Conservation (phyloP, 2,329 filamentous ascomycete genomes). For the Curvularia hawaiiensis region DNA sequence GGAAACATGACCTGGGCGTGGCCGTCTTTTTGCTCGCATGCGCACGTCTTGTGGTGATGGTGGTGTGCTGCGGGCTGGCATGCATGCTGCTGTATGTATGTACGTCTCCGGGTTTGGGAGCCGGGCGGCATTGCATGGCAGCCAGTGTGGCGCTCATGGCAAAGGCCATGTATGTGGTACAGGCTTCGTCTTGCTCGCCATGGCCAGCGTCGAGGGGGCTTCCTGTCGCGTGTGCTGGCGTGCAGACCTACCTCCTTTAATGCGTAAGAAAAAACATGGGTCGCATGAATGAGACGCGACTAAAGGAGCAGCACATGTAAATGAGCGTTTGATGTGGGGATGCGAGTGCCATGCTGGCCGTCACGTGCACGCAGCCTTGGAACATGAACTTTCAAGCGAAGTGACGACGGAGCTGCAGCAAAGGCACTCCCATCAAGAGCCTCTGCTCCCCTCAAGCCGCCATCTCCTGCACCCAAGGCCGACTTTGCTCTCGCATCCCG, state of each 20-base stretch:
- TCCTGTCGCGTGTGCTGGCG: conserved; percentile 10
- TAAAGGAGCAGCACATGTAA: conserved; percentile 31
- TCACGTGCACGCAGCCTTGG: conserved; percentile 18
- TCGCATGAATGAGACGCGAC: conserved; percentile 21
- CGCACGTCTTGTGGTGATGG: not conserved
- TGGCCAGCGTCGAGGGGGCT: conserved; percentile 5
- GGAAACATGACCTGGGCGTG: not conserved
- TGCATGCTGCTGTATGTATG: not conserved
- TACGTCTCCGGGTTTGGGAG: conserved; percentile 8
- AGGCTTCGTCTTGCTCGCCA: conserved; percentile 6
- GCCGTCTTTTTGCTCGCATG: not conserved
- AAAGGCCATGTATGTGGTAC: not conserved
- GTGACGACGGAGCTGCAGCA: conserved; percentile 35
- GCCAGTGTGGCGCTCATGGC: conserved; percentile 4
- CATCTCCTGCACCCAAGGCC: conserved; percentile 15
- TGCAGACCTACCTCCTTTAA: conserved; percentile 31
- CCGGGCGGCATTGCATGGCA: conserved; percentile 15
- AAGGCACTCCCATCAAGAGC: conserved; percentile 32
- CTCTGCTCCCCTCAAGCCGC: conserved; percentile 22
- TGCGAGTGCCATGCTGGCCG: conserved; percentile 13
- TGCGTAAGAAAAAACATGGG: conserved; percentile 22
- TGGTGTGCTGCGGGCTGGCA: conserved; percentile 7
- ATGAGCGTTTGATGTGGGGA: conserved; percentile 19
- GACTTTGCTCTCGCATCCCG: conserved; percentile 13
- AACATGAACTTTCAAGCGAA: conserved; percentile 26